Evolutionary conservation across 352 stramenopile genomes (phyloP), one percentile per base, ranked within the genome.

Genomic region (Phytopythium oedochilum): DNA sequence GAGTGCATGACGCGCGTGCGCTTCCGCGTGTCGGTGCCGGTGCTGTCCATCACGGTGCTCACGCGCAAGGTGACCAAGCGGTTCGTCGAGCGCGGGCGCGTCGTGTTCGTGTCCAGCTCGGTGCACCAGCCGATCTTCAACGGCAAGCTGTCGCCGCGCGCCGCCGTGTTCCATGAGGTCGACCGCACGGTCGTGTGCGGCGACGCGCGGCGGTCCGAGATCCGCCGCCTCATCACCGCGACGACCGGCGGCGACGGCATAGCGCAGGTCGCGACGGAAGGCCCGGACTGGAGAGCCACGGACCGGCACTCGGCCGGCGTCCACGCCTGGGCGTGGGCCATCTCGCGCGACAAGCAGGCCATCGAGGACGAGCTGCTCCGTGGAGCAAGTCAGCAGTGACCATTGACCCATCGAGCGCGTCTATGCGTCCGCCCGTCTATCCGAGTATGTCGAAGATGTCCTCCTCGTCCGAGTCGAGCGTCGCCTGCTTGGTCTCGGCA

Each of bases 391-490:
- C 47, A 43, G 32, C 44, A 26, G 8, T 31, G 14, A 35, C 11
- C 11, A 38, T 22, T 11, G 31, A 7, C 9, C 26, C 17, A 1
- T 31, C 2, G 20, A 49, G 18, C 40, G 8, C 5, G 14, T 20
- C 0, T 1, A 28, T 25, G 17, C n/a, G 29, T 31, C 0, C 3
- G 8, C 38, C 3, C 7, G 2, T 10, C 23, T 54, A 54, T 1
- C 32, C 32, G 31, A 84, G 42, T 61, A 84, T 81, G 51, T 83
- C 66, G n/a, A 84, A 49, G 25, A 87, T 72, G 38, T 84, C 73
- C 53, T 84, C 76, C 55, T 84, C 73, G 18, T 79, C 71, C 11
- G 66, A 81, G 26, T 78, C 54, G 20, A 74, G 56, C 7, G 60
- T 44, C 20, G 32, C n/a, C 32, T 53, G 15, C 10, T 14, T 15